A percentile compares a stretch with the other conserved stretches of the same genome.
Evolutionary conservation across 1,284 basidiomycete species (phyloP).

Genomic region (Ceratobasidium sp.): DNA sequence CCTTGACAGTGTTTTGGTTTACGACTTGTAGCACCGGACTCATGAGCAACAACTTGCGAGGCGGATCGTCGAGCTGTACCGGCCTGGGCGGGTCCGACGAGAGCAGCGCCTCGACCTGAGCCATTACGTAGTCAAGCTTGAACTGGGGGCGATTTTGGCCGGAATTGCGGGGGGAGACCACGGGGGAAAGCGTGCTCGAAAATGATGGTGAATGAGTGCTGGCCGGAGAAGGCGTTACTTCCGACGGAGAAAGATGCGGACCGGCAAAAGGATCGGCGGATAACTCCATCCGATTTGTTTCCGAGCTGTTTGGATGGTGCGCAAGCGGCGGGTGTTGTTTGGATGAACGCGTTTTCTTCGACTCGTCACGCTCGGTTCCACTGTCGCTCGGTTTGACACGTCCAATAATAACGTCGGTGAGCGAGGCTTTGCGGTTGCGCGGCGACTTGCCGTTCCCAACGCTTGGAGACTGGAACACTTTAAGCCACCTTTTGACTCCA

Average conservation of each 20-base stretch:
- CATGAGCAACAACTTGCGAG: conserved; percentile 81
- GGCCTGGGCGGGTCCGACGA: conserved; percentile 51
- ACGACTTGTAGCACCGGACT: conserved; percentile 93
- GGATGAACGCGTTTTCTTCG: conserved; percentile 15
- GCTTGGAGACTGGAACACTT: conserved; percentile 50
- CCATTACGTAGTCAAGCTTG: conserved; percentile 14
- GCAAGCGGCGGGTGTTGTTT: conserved; percentile 12
- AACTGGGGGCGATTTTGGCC: conserved; percentile 3
- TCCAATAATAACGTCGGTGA: conserved; percentile 36
- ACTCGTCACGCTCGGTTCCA: conserved; percentile 38
- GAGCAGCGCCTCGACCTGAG: conserved; percentile 45
- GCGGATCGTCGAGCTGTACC: conserved; percentile 78
- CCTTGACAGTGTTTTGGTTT: conserved; percentile 92
- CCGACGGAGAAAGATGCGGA: conserved; percentile 24
- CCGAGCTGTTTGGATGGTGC: conserved; percentile 14
- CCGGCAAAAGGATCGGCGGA: conserved; percentile 40
- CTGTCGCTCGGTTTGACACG: conserved; percentile 37
- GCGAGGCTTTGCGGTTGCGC: conserved; percentile 36
- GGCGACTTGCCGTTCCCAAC: conserved; percentile 24
- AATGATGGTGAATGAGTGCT: conserved; percentile 34
- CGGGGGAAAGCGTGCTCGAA: conserved; percentile 4
- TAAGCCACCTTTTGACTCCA: conserved; percentile 78
- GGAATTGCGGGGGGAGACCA: conserved; percentile 14
- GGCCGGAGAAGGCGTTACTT: conserved; percentile 30
- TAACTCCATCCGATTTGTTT: conserved; percentile 38